Evolutionary conservation across 106 monocot genomes (phyloP).

Genomic region (Amphibolis antarctica): DNA sequence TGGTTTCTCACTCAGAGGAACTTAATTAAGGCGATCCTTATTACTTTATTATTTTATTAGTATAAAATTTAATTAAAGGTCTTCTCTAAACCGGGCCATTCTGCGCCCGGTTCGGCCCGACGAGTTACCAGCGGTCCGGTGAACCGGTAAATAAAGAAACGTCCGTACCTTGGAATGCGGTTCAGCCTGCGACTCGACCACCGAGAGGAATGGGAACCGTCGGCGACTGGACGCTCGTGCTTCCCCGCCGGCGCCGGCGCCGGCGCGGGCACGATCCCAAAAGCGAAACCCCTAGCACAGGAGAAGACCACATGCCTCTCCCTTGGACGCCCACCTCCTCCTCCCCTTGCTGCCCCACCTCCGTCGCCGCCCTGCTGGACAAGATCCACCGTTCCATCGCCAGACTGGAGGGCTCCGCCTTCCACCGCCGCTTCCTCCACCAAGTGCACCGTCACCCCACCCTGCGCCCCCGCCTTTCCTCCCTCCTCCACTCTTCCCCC

Average conservation of each 20-base stretch:
- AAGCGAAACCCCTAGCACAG: not conserved
- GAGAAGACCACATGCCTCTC: not conserved
- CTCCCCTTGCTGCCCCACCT: not conserved
- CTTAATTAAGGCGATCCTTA: too few species aligned
- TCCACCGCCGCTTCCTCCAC: slow-evolving; percentile 40
- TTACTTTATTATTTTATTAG: too few species aligned
- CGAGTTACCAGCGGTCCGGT: too few species aligned
- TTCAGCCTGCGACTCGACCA: too few species aligned
- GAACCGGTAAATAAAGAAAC: too few species aligned
- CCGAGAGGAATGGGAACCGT: not conserved
- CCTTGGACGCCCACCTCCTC: slow-evolving; percentile 56
- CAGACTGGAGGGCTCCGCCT: slow-evolving; percentile 33
- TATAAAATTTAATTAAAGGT: too few species aligned
- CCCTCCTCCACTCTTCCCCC: slow-evolving; percentile 4
- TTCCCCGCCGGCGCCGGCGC: not conserved
- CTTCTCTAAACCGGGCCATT: too few species aligned
- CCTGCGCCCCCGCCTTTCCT: slow-evolving; percentile 16
- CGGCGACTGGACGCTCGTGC: slow-evolving; percentile 1
- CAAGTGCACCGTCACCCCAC: slow-evolving; percentile 17
- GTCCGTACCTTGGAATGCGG: too few species aligned
- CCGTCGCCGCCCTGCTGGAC: slow-evolving; percentile 32
- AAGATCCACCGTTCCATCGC: slow-evolving; percentile 27
- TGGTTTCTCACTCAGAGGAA: too few species aligned
- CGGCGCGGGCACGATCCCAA: not conserved
- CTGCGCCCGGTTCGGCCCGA: too few species aligned